A percentile compares a stretch with the other conserved stretches of the same genome.
Conservation (phyloP, 2,329 filamentous ascomycete genomes). For the Diaporthe vexans region DNA sequence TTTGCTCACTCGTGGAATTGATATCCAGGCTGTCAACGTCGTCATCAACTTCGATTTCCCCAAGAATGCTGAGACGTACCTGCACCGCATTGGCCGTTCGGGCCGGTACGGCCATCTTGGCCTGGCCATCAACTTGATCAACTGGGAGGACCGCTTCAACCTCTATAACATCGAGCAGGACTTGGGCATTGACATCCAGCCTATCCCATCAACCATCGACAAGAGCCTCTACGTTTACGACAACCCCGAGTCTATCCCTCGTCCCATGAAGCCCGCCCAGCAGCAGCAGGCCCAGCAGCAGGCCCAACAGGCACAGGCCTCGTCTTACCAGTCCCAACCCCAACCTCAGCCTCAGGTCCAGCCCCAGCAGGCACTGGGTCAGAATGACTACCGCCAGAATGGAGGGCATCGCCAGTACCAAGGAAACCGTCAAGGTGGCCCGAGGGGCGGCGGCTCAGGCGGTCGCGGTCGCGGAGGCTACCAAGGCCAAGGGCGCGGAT, state of each 20-base stretch:
- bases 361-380: constrained; percentile 37
- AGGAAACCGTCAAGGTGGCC: constrained; percentile 50
- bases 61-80: constrained; percentile 98
- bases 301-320: constrained; percentile 47
- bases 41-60: constrained; percentile 99
- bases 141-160: constrained; percentile 99
- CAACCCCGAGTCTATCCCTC: constrained; percentile 92
- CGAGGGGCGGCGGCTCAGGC: constrained; percentile 52
- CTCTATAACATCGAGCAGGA: constrained; percentile 99
- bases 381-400: constrained; percentile 58
- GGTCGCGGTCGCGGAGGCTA: constrained; percentile 51
- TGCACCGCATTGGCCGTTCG: constrained; percentile 97
- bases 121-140: constrained; percentile 98
- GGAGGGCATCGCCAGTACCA: constrained; percentile 57
- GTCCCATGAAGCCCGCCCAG: constrained; percentile 68
- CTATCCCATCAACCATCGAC: constrained; percentile 95
- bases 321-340: constrained; percentile 26
- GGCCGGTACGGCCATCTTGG: constrained; percentile 97
- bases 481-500: constrained; percentile 44
- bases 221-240: constrained; percentile 99
- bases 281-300: constrained; percentile 18
- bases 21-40: constrained; percentile 99
- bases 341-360: constrained; percentile 37
- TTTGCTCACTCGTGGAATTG: constrained; percentile 96
- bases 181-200: constrained; percentile 95